Evolutionary conservation across 2,329 filamentous ascomycete species (phyloP), one percentile per base, ranked within the genome.

Genomic region (Pestalotiopsis sp.): DNA sequence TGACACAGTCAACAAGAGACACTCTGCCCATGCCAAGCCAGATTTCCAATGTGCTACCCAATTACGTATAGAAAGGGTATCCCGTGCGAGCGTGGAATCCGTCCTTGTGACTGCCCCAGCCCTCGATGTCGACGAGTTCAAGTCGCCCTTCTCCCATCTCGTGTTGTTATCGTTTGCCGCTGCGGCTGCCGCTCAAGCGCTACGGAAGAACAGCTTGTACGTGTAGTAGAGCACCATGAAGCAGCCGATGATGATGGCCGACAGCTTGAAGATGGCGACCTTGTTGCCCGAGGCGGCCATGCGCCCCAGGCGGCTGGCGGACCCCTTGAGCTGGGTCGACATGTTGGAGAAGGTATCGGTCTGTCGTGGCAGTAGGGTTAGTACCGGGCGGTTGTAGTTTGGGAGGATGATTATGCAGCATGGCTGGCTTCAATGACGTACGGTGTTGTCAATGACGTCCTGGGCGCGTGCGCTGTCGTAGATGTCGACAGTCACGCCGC

Each of bases 401-500:
- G 27, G 25, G 25, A 27, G 27, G 27, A 27, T 27, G 27, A 4
- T 3, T 27, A 27, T 27, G 27, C 27, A 27, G 27, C 27, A 27
- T 1, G 27, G 4, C 4, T 27, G 27, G 31, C 31, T 36, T 36
- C 31, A 9, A 36, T 36, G 72, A 82, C 89, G 69, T 86, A 97
- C 93, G 52, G 93, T 95, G 76, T 90, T 91, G 81, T 99, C 94
- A 73, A 99, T 93, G 71, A 97, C 89, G 73, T 92, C 90, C 76
- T 98, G 95, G 75, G 93, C 90, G 69, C 94, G 90, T 64, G 96
- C 96, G 79, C 96, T 94, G 83, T 98, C 95, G 87, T 98, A 98
- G 77, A 99, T 99, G 84, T 99, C 94, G 72, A 98, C 90, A 57
- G 96, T 99, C 64, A 99, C 94, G 80, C 93, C 93, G 77, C 95